Percentiles rank a stretch among this genome's conserved stretches.
Evolutionary conservation across 1,284 basidiomycete genomes (phyloP).

Genomic region (Sporisorium graminicola): DNA sequence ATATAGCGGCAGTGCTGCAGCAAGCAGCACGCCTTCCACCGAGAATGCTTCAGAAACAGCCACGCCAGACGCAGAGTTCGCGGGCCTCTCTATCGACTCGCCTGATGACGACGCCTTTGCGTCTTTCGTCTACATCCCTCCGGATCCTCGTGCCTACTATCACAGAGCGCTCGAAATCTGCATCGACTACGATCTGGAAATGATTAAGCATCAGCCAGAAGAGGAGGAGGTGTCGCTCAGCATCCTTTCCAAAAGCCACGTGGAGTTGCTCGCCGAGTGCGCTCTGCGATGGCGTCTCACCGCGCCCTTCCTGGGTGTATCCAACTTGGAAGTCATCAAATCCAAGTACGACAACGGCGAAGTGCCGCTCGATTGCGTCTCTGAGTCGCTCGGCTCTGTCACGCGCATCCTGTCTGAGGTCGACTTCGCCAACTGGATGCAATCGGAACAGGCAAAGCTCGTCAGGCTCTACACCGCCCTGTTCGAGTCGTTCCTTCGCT

Average conservation of each 20-base stretch:
- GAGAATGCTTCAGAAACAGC: slow-evolving; percentile 20
- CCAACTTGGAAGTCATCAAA: slow-evolving; percentile 88
- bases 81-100: slow-evolving; percentile 22
- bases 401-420: slow-evolving; percentile 79
- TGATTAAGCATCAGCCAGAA: slow-evolving; percentile 89
- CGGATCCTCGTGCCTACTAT: slow-evolving; percentile 87
- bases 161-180: slow-evolving; percentile 85
- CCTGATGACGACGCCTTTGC: slow-evolving; percentile 56
- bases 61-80: slow-evolving; percentile 40
- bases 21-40: slow-evolving; percentile 9
- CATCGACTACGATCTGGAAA: slow-evolving; percentile 86
- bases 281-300: slow-evolving; percentile 90
- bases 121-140: slow-evolving; percentile 85
- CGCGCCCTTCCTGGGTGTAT: slow-evolving; percentile 80
- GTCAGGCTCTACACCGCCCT: slow-evolving; percentile 69
- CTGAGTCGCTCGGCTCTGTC: slow-evolving; percentile 83
- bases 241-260: slow-evolving; percentile 85
- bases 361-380: slow-evolving; percentile 90
- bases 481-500: slow-evolving; percentile 88
- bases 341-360: slow-evolving; percentile 89
- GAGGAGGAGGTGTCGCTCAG: slow-evolving; percentile 95
- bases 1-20: slow-evolving; percentile 11
- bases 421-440: slow-evolving; percentile 77
- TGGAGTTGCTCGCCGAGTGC: slow-evolving; percentile 87
- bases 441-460: slow-evolving; percentile 78